Evolutionary conservation across 495 filamentous ascomycete species (phyloP), one percentile per base, ranked within the genome.

Genomic region (Polyplosphaeria fusca): DNA sequence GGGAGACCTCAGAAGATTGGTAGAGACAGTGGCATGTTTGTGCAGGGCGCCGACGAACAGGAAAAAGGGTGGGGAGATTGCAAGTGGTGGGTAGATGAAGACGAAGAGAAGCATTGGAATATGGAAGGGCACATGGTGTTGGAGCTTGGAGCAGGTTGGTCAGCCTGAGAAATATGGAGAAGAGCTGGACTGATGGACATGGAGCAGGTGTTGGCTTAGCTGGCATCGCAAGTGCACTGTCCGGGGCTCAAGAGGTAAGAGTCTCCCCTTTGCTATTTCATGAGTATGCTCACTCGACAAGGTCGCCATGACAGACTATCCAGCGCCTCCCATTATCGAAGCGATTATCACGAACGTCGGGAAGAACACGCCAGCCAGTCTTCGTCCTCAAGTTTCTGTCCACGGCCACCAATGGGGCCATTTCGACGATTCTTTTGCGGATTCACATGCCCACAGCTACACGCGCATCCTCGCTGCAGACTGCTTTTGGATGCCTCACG

Each of bases 401-500:
- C 68, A 79, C 28, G 84, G 86, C 11, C 90, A 95, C 56, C 73
- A 74, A 61, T 95, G 90, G 91, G 91, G 91, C 2, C 71, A 77
- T 5, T 65, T 87, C 2, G 58, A 62, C 3, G 79, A 84, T 45
- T 37, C 69, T 0, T 82, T 89, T 60, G 81, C 86, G 0, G 44
- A 53, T 1, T 60, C 55, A 5, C 65, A 83, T 58, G 72, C 71
- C 5, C 76, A 74, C 7, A 53, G 54, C 2, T 94, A 83, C 65
- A 83, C 82, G 7, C 80, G 85, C 46, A 82, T 95, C 22, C 74
- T 94, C 27, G 86, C 84, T 1, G 86, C 88, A 38, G 91, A 95
- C 66, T 94, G 88, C 68, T 75, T 89, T 55, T 96, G 90, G 91
- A 89, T 95, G 86, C 78, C 74, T 12, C 78, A 73, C 66, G 82